Base-by-base conservation (phyloP, 2,329 filamentous ascomycete species). In the Phaeosphaeriaceae sp. region DNA sequence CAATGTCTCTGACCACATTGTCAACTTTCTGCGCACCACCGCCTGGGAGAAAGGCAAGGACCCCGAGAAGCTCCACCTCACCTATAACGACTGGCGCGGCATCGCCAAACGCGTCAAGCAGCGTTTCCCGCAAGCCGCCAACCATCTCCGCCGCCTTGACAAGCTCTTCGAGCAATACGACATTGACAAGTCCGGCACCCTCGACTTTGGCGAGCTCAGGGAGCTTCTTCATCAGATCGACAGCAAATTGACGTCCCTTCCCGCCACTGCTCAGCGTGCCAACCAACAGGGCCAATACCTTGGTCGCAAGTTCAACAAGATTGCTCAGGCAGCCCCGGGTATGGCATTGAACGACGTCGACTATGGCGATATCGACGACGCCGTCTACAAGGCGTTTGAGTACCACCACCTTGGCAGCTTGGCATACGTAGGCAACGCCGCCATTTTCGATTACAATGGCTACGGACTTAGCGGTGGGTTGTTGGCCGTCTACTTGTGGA, bases 271-370 rank as follows among this genome's bases (percentile, higher is more conserved):
- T 1, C 95, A 99, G 79, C 90, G 95, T 61, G 95, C 95, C 15
- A 92, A 99, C 73, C 95, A 99, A 78, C 95, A 99, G 79, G 95
- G 95, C 25, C 84, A 90, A 63, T 99, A 99, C 76, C 88, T 99
- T 0, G 95, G 90, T 4, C 88, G 90, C 60, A 99, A 99, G 79
- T 90, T 99, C 81, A 97, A 96, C 81, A 94, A 93, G 79, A 85
- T 98, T 67, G 89, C 94, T 0, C 88, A 90, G 33, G 86, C 91
- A 1, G 85, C 90, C 0, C 89, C 91, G 0, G 93, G 91, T 1
- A 82, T 98, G 74, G 80, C 79, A 46, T 85, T 89, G 51, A 98
- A 98, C 71, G 88, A 96, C 52, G 86, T 98, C 44, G 83, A 89
- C 57, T 91, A 97, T 68, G 94, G 93, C 20, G 94, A 98, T 73